Evolutionary conservation across 108 stramenopile species (phyloP).

Genomic region (Schizochytrium sp.): DNA sequence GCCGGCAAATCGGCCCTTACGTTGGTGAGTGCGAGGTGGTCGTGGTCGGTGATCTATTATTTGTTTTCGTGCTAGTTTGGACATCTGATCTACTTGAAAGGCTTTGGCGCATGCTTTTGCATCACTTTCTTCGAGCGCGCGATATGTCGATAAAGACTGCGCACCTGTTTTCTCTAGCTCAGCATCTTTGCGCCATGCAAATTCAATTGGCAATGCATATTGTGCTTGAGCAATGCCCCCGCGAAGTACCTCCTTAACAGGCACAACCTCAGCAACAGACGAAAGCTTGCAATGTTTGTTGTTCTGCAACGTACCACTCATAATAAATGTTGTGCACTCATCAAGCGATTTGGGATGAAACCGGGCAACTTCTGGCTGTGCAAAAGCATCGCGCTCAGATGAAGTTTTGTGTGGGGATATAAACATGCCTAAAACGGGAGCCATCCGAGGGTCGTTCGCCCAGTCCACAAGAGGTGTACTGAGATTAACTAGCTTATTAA

Average conservation of each 20-base stretch:
- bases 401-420: neutral
- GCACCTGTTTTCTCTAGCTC: neutral
- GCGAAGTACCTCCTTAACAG: neutral
- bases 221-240: neutral
- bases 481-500: neutral
- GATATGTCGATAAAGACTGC: neutral
- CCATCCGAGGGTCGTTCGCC: neutral
- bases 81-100: neutral
- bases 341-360: neutral
- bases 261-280: neutral
- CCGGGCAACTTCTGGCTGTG: neutral
- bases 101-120: conserved; percentile 18
- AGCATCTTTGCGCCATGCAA: neutral
- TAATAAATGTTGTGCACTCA: neutral
- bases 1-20: neutral
- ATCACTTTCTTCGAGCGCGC: neutral
- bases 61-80: neutral
- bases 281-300: neutral
- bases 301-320: neutral
- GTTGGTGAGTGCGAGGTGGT: neutral
- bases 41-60: neutral
- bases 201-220: neutral
- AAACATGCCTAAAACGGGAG: neutral
- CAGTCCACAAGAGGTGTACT: neutral
- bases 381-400: neutral